Conservation (phyloP, 192 early-diverging fungal species). For the Phlyctochytrium planicorne region DNA sequence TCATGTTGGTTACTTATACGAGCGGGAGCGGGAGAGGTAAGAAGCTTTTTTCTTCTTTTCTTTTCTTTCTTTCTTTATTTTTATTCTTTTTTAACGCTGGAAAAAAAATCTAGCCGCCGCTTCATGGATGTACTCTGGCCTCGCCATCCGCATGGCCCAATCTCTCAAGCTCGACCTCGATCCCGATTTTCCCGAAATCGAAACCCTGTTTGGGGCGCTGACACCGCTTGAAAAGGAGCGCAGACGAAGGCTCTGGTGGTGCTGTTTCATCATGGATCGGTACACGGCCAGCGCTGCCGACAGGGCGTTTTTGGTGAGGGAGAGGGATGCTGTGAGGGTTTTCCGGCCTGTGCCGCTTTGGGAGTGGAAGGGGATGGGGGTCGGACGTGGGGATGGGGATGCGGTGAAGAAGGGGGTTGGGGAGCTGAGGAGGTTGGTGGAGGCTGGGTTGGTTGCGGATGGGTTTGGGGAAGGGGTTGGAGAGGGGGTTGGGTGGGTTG, state of each 20-base stretch:
- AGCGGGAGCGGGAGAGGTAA: constrained; percentile 25
- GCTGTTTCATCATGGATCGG: constrained; percentile 29
- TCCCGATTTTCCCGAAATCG: constrained; percentile 30
- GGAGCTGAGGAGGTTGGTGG: background rate
- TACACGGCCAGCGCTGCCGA: constrained; percentile 24
- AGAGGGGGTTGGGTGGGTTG: background rate
- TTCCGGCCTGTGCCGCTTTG: constrained; percentile 18
- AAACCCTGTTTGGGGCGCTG: constrained; percentile 8
- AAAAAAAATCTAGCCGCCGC: constrained; percentile 16
- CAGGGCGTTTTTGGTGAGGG: constrained; percentile 13
- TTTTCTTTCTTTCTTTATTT: constrained; percentile 2
- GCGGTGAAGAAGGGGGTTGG: constrained; percentile 4
- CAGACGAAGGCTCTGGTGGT: constrained; percentile 32
- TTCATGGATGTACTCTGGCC: constrained; percentile 35
- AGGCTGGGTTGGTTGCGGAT: too few relatives aligned
- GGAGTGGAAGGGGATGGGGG: constrained; percentile 15
- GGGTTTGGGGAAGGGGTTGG: background rate
- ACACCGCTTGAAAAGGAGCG: constrained; percentile 29
- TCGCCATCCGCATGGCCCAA: constrained; percentile 35
- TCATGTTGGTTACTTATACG: constrained; percentile 32
- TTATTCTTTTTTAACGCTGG: background rate
- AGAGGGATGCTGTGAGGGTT: constrained; percentile 26
- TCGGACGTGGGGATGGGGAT: constrained; percentile 5
- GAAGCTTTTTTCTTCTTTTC: background rate
- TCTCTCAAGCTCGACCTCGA: constrained; percentile 27